Evolutionary conservation across 768 basidiomycete species (phyloP).

Genomic region (Dentipellis fragilis): DNA sequence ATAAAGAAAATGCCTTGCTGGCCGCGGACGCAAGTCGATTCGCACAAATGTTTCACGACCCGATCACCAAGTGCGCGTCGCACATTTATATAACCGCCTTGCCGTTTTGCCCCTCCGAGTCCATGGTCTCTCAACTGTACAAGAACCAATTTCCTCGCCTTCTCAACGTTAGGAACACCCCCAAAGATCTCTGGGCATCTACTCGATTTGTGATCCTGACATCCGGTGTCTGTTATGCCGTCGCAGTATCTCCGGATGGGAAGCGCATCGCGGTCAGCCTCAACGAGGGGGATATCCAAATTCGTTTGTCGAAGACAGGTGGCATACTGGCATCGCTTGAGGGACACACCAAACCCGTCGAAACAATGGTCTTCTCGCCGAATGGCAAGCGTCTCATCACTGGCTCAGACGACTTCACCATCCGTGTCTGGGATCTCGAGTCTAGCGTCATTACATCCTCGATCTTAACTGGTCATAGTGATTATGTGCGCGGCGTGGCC

Average conservation of each 20-base stretch:
- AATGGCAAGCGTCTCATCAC: background rate
- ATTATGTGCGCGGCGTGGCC: too few species aligned
- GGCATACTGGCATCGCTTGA: background rate
- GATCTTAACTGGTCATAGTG: too few species aligned
- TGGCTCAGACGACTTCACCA: background rate
- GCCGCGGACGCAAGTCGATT: conserved; percentile 10
- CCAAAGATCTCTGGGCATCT: background rate
- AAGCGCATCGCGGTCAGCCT: background rate
- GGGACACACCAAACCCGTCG: background rate
- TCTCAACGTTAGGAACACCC: background rate
- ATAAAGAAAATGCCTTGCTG: conserved; percentile 3
- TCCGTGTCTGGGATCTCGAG: background rate
- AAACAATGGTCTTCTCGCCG: background rate
- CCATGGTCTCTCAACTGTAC: background rate
- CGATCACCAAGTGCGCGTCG: conserved; percentile 4
- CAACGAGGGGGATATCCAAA: background rate
- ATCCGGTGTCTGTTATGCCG: background rate
- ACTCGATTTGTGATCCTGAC: background rate
- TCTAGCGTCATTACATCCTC: too few species aligned
- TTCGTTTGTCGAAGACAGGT: background rate
- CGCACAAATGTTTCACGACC: conserved; percentile 6
- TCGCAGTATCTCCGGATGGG: background rate
- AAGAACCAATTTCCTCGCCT: conserved; percentile 1
- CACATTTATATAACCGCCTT: conserved; percentile 10
- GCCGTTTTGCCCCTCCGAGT: conserved; percentile 3